A percentile compares a stretch with the other conserved stretches of the same genome.
These are phyloP conservation scores for Castanea crenata DNA, from an alignment of 306 rosid genomes.

Conservation along the genomic window DNA sequence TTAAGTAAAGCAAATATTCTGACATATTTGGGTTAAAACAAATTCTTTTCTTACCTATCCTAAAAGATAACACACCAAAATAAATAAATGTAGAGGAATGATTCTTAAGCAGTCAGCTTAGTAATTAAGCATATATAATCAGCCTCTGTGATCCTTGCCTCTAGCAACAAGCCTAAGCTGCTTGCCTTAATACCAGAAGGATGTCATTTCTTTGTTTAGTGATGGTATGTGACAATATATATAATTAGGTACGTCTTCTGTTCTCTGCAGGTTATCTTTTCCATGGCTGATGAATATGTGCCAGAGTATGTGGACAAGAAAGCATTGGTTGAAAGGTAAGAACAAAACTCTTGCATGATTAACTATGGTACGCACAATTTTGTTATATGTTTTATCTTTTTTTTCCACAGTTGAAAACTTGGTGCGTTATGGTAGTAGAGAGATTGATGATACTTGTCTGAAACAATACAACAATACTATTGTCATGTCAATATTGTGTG, in stretches of 20 bases:
- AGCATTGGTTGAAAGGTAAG: slow-evolving; percentile 80
- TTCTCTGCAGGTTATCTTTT: slow-evolving; percentile 71
- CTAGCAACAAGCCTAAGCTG: neutral
- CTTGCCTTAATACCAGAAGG: neutral
- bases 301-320: slow-evolving; percentile 95
- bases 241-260: slow-evolving; percentile 5
- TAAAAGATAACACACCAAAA: neutral
- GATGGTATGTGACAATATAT: neutral
- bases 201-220: neutral
- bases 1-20: neutral
- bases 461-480: neutral
- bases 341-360: slow-evolving; percentile 13
- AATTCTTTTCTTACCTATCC: neutral
- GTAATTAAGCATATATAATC: neutral
- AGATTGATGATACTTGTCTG: neutral
- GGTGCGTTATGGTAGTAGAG: neutral
- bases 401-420: neutral
- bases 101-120: neutral
- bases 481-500: neutral
- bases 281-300: slow-evolving; percentile 94
- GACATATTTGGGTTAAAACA: neutral
- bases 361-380: neutral
- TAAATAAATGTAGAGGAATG: neutral
- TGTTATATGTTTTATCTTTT: neutral
- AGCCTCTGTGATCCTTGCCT: neutral